phyloP scores from a whole-genome alignment of 192 early-diverging fungal species.

The Coemansia sp. region DNA sequence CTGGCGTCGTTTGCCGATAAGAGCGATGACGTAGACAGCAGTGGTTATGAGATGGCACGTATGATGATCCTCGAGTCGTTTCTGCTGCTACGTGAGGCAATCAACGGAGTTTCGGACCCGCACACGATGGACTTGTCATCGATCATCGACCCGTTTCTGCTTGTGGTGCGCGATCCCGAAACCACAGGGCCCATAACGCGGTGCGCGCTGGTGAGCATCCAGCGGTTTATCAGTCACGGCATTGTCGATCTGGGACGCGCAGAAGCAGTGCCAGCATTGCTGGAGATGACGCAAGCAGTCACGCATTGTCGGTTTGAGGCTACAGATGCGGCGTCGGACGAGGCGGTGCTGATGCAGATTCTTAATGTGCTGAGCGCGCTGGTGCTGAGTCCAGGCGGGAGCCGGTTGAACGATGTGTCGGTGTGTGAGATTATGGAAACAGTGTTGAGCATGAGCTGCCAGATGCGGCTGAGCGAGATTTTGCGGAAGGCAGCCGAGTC shows the following conservation, averaged over 20 bases:
- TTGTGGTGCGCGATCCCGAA: constrained; percentile 87
- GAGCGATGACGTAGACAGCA: constrained; percentile 21
- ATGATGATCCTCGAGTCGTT: constrained; percentile 47
- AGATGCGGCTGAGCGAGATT: constrained; percentile 77
- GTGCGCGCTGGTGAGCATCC: constrained; percentile 82
- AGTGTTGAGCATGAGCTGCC: constrained; percentile 95
- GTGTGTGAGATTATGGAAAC: constrained; percentile 98
- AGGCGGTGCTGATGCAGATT: constrained; percentile 89
- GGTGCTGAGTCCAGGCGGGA: constrained; percentile 69
- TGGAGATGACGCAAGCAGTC: constrained; percentile 68
- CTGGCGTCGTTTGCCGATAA: constrained; percentile 45
- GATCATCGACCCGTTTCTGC: constrained; percentile 89
- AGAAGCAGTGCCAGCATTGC: constrained; percentile 32
- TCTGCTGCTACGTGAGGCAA: constrained; percentile 40
- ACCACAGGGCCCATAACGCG: constrained; percentile 94
- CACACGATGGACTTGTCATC: constrained; percentile 63
- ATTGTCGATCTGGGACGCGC: constrained; percentile 58
- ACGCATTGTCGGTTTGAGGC: constrained; percentile 97
- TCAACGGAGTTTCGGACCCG: constrained; percentile 55
- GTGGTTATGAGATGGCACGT: constrained; percentile 33
- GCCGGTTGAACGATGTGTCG: constrained; percentile 79
- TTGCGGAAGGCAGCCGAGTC: constrained; percentile 52
- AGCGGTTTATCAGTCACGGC: constrained; percentile 85
- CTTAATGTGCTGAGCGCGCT: constrained; percentile 77
- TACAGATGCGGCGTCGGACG: constrained; percentile 89